phyloP scores from a whole-genome alignment of 202 grass and related monocot genomes.

The Panicum hallii region DNA sequence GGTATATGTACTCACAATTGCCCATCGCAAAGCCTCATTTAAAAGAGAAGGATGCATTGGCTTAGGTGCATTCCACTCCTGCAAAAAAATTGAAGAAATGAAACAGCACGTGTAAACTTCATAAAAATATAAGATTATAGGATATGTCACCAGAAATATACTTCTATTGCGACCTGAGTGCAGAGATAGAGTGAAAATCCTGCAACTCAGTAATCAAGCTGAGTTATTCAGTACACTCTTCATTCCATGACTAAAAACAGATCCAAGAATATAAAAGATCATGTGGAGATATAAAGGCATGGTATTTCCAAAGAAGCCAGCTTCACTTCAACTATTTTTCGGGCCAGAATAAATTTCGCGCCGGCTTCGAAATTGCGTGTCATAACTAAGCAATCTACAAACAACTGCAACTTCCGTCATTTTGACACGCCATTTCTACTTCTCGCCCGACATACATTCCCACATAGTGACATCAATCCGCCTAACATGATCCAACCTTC shows the following conservation, averaged over 20 bases:
- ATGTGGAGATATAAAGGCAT: slow-evolving; percentile 10
- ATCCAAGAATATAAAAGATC: background rate
- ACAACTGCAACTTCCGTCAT: background rate
- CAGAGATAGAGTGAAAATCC: background rate
- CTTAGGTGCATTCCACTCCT: slow-evolving; percentile 95
- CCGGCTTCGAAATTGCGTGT: background rate
- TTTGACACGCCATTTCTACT: slow-evolving; percentile 23
- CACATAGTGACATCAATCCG: background rate
- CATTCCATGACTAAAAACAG: background rate
- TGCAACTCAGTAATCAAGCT: background rate
- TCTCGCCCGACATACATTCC: background rate
- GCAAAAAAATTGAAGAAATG: slow-evolving; percentile 26
- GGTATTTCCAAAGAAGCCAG: background rate
- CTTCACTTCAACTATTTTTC: background rate
- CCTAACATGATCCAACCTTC: background rate
- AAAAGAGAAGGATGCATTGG: slow-evolving; percentile 78
- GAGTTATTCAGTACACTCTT: background rate
- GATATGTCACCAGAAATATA: background rate
- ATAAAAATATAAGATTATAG: background rate
- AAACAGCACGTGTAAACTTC: background rate
- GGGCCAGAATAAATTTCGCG: background rate
- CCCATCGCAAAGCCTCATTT: slow-evolving; percentile 52
- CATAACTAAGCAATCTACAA: background rate
- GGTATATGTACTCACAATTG: slow-evolving; percentile 57
- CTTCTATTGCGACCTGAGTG: background rate